A percentile compares a stretch with the other conserved stretches of the same genome.
phyloP scores from a whole-genome alignment of 345 rosid species.

The Hibiscus syriacus region DNA sequence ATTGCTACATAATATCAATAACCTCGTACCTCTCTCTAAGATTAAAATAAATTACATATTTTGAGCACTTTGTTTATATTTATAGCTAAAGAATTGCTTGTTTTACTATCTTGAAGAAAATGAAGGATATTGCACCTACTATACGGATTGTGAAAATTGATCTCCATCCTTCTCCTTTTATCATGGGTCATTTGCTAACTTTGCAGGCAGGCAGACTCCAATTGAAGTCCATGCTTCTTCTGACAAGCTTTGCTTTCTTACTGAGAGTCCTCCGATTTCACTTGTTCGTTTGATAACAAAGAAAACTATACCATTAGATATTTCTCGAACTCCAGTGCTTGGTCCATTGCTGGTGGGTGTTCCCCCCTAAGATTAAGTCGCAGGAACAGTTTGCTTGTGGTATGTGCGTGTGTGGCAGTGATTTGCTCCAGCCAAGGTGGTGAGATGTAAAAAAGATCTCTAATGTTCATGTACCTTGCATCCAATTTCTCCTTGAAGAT shows the following conservation, averaged over 20 bases:
- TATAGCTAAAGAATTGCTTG: background rate
- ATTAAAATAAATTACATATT: background rate
- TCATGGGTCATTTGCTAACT: background rate
- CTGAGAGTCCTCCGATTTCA: constrained; percentile 41
- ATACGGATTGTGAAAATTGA: background rate
- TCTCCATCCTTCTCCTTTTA: background rate
- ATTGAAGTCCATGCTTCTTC: too few species aligned
- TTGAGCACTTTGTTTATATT: background rate
- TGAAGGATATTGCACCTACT: background rate
- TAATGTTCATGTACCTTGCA: background rate
- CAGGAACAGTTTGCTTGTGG: too few species aligned
- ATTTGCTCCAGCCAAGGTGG: too few species aligned
- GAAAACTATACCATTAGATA: background rate
- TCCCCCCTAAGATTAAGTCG: too few species aligned
- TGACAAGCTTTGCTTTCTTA: too few species aligned
- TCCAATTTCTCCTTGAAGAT: constrained; percentile 2
- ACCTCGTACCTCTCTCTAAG: background rate
- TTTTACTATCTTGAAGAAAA: background rate
- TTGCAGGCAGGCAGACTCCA: background rate
- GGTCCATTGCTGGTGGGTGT: too few species aligned
- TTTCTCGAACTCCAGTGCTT: background rate
- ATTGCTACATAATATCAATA: background rate
- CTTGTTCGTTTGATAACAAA: constrained; percentile 27
- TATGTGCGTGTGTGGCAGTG: too few species aligned
- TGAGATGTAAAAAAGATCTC: background rate